Base-by-base conservation (phyloP, 768 basidiomycete genomes). In the Kwoniella pini region DNA sequence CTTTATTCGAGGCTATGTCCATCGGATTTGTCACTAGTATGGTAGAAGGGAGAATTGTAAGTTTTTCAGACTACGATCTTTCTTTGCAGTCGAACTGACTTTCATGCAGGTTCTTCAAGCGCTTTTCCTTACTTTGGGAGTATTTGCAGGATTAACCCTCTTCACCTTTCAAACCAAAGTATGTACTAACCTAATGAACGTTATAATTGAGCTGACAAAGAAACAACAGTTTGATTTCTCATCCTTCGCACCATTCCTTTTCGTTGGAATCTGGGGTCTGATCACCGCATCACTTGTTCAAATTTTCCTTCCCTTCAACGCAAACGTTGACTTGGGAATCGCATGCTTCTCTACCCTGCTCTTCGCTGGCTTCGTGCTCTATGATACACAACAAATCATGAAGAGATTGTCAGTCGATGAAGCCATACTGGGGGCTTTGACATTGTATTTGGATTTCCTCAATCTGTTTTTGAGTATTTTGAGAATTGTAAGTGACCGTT, bases 151-250 rank as follows among this genome's bases (percentile, higher is more conserved):
- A 5, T 80, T 99, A 63, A 97, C 94, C 0, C 78, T 97, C 53
- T 98, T 96, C 82, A 97, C 96, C 0, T 82, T 96, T 76, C 93
- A 95, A 77, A 90, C 89, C 59, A 95, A 95, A 83, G 89, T 88
- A 63, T 19, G 82, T 54, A 13, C 44, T 17, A 21, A 27, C 12
- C 22, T 22, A n/a, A n/a, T 43, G 40, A 9, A 43, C 7, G 21
- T 54, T 40, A 0, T n/a, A n/a, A n/a, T n/a, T 15, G 15, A 36
- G 33, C 33, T 36, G 33, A 36, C 33, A 36, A 36, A 36, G 7
- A 7, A 6, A 19, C 33, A 19, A 12, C 67, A 91, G 89, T 96
- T 91, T 79, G 94, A 98, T 81, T 97, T 99, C 80, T 88, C 87
- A 12, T 89, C 89, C 54, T 85, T 96, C 81, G 93, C 87, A 0